These are phyloP conservation scores for Rhodosporidiobolus odoratus DNA, from an alignment of 768 basidiomycete species.

Conservation along the genomic window DNA sequence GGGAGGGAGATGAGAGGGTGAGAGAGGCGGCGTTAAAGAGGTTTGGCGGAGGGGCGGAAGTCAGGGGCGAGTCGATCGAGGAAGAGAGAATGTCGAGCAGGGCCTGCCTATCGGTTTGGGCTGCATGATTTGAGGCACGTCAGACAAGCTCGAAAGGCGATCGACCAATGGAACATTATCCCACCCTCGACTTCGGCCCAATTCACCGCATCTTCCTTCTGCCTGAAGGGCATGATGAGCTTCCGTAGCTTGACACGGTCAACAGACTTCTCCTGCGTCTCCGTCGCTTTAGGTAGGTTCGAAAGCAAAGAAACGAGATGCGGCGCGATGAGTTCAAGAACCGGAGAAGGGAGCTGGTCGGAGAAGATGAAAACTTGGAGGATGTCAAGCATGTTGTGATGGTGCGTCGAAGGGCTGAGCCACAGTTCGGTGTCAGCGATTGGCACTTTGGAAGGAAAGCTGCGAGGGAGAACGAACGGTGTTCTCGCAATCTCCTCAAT, in stretches of 20 bases:
- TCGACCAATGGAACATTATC: not conserved
- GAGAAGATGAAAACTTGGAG: conserved; percentile 29
- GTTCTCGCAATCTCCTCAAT: conserved; percentile 44
- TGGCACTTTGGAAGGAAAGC: not conserved
- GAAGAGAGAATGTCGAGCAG: not conserved
- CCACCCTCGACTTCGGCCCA: not conserved
- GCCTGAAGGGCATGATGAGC: conserved; percentile 3
- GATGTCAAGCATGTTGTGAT: conserved; percentile 25
- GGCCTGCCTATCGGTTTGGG: not conserved
- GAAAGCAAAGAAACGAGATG: conserved; percentile 8
- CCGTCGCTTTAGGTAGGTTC: not conserved
- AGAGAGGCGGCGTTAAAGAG: not conserved
- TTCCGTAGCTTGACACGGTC: not conserved
- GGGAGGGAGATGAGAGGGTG: not conserved
- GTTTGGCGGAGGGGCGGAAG: not conserved
- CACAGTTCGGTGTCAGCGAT: not conserved
- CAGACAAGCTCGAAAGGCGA: not conserved
- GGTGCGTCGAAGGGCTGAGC: not conserved
- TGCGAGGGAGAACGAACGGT: conserved; percentile 41
- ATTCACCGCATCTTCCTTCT: not conserved
- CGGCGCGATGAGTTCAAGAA: conserved; percentile 22
- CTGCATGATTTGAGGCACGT: not conserved
- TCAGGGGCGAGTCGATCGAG: not conserved
- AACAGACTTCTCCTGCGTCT: not conserved
- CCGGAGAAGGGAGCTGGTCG: conserved; percentile 7